These are phyloP conservation scores for Chiua sp. DNA, from an alignment of 1,284 basidiomycete species.

Conservation along the genomic window DNA sequence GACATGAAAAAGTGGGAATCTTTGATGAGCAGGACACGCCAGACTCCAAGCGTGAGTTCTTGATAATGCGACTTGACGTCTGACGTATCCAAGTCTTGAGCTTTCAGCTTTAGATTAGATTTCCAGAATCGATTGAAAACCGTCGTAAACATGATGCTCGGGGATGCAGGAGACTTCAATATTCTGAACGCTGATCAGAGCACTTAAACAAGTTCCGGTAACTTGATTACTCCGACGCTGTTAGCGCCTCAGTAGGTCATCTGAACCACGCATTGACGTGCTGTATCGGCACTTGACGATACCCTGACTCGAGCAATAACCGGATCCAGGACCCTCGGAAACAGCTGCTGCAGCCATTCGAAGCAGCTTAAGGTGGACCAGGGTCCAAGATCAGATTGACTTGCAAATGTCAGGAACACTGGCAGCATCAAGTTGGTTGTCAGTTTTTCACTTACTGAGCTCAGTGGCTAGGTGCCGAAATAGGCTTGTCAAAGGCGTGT, in stretches of 20 bases:
- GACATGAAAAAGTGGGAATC: conserved; percentile 10
- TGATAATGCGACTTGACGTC: conserved; percentile 12
- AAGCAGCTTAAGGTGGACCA: not conserved
- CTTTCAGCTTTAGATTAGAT: not conserved
- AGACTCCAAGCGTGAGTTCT: conserved; percentile 29
- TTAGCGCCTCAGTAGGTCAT: not conserved
- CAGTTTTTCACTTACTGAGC: too few species aligned
- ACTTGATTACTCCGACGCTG: not conserved
- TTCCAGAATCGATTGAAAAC: not conserved
- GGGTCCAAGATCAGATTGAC: not conserved
- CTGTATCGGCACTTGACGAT: not conserved
- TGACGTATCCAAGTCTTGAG: not conserved
- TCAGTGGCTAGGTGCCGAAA: too few species aligned
- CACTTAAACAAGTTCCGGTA: not conserved
- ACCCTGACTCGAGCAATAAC: not conserved
- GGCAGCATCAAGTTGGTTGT: too few species aligned
- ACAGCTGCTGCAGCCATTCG: not conserved
- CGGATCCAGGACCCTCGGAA: not conserved
- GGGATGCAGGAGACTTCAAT: not conserved
- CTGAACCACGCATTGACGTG: not conserved
- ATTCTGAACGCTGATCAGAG: not conserved
- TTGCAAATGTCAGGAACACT: not conserved
- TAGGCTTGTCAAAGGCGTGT: too few species aligned
- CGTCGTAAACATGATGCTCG: not conserved
- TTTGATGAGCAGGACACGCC: conserved; percentile 27